Evolutionary conservation across 768 basidiomycete genomes (phyloP).

Genomic region (Amanita jacksonii): DNA sequence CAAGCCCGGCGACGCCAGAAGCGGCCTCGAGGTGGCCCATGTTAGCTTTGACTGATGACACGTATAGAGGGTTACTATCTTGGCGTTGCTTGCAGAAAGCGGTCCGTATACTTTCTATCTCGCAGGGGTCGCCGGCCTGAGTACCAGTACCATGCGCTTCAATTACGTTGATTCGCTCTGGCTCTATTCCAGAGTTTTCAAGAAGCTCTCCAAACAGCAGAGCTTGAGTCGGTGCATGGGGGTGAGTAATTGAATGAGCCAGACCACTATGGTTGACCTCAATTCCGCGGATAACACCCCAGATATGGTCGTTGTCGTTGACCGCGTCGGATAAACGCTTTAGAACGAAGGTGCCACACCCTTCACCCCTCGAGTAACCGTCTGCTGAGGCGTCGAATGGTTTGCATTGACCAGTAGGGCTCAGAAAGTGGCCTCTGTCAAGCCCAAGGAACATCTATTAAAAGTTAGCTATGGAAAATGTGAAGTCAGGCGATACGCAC

Average conservation of each 20-base stretch:
- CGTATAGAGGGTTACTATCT: conserved; percentile 41
- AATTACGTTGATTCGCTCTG: conserved; percentile 44
- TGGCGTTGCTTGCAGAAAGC: conserved; percentile 38
- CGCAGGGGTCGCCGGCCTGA: conserved; percentile 59
- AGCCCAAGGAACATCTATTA: conserved; percentile 60
- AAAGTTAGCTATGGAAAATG: not conserved
- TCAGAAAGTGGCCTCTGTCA: conserved; percentile 60
- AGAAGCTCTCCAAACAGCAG: conserved; percentile 44
- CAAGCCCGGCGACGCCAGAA: conserved; percentile 62
- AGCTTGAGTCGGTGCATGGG: conserved; percentile 54
- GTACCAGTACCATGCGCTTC: conserved; percentile 75
- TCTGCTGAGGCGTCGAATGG: conserved; percentile 65
- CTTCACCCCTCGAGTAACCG: conserved; percentile 65
- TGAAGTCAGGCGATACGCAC: conserved; percentile 28
- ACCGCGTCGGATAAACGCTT: conserved; percentile 62
- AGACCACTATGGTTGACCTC: conserved; percentile 67
- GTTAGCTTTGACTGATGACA: conserved; percentile 65
- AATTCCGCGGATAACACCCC: conserved; percentile 58
- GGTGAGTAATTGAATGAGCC: conserved; percentile 63
- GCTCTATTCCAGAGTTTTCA: conserved; percentile 30
- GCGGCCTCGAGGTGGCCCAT: conserved; percentile 72
- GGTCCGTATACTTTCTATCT: conserved; percentile 51
- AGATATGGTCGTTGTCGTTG: conserved; percentile 55
- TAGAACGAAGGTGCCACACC: conserved; percentile 60
- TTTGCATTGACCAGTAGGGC: conserved; percentile 57